Evolutionary conservation across 1,284 basidiomycete species (phyloP), one percentile per base, ranked within the genome.

Genomic region (Sanguinoderma infundibulare): DNA sequence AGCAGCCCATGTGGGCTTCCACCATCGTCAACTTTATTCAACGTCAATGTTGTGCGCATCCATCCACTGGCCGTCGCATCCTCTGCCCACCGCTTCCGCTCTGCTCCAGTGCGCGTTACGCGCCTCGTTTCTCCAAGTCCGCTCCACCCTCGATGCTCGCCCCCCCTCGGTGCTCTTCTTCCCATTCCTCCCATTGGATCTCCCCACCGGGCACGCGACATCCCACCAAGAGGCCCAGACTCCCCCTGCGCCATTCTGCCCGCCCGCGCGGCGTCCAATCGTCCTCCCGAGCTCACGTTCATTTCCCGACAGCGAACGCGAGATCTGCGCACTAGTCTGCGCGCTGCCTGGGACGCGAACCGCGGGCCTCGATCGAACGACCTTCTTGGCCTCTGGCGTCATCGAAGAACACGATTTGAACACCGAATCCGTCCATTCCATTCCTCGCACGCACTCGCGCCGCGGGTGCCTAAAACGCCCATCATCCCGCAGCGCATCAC

Each of bases 1-100:
- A 62, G 61, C 44, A 50, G 39, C 12, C 24, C 55, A 57, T 57
- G 60, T 49, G 55, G 55, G 50, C 53, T 44, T 62, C 60, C 52
- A 40, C 35, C 49, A 53, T 53, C 56, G 54, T 55, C 59, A 61
- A 64, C 60, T 49, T 58, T 55, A 54, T 60, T 59, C 53, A 59
- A 66, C 65, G 63, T 63, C 60, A 60, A 53, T 57, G 46, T 36
- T 57, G 59, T 24, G 32, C 55, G 52, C 53, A 51, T 52, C 44
- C 56, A 57, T 57, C 55, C 60, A 60, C 61, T 28, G 17, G 17
- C 15, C 46, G 7, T 17, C 26, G 6, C 24, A 26, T 4, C 2
- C 46, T 28, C 46, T n/a, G 28, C 28, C 14, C 46, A 26, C 20
- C 15, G 26, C 46, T 32, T 12, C 44, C n/a, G 32, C 38, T 44